Evolutionary conservation across 805 yeast species (phyloP).

Genomic region (Hagleromyces aurorensis): DNA sequence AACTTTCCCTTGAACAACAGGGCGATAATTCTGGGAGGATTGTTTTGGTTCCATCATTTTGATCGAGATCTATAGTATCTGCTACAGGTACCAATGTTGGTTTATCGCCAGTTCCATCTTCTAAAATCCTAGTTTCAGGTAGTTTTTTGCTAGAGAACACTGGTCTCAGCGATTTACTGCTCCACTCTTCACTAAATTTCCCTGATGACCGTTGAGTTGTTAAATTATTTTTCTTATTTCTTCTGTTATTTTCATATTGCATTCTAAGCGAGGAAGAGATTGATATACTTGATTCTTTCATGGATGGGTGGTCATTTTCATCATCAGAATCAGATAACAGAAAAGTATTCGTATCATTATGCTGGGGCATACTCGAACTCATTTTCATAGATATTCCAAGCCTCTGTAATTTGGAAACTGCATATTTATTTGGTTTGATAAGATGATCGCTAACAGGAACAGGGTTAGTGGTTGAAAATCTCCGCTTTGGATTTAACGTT

Average conservation of each 20-base stretch:
- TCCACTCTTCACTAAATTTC: slow-evolving; percentile 5
- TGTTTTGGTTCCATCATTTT: slow-evolving; percentile 8
- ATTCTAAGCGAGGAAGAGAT: slow-evolving; percentile 9
- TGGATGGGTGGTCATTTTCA: slow-evolving; percentile 23
- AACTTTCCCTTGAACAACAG: slow-evolving; percentile 27
- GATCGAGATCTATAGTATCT: slow-evolving; percentile 11
- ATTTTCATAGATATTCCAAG: slow-evolving; percentile 74
- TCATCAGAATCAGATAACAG: slow-evolving; percentile 27
- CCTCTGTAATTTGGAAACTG: slow-evolving; percentile 58
- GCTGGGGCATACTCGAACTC: slow-evolving; percentile 49
- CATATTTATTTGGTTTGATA: slow-evolving; percentile 25
- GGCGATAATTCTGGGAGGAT: slow-evolving; percentile 26
- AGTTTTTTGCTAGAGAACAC: slow-evolving; percentile 64
- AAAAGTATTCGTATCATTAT: slow-evolving; percentile 25
- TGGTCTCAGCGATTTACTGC: slow-evolving; percentile 34
- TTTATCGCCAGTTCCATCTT: slow-evolving; percentile 59
- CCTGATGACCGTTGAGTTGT: slow-evolving; percentile 2
- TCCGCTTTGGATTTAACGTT: slow-evolving; percentile 21
- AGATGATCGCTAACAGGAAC: slow-evolving; percentile 15
- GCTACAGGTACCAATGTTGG: slow-evolving; percentile 56
- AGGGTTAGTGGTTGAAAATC: slow-evolving; percentile 29
- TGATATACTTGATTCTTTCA: slow-evolving; percentile 10
- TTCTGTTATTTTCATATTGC: slow-evolving; percentile 9
- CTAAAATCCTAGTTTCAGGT: slow-evolving; percentile 59
- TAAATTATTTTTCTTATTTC: slow-evolving; percentile 3